A percentile compares a stretch with the other conserved stretches of the same genome.
phyloP scores from a whole-genome alignment of 352 stramenopile species.

The Globisporangium carolinianum region DNA sequence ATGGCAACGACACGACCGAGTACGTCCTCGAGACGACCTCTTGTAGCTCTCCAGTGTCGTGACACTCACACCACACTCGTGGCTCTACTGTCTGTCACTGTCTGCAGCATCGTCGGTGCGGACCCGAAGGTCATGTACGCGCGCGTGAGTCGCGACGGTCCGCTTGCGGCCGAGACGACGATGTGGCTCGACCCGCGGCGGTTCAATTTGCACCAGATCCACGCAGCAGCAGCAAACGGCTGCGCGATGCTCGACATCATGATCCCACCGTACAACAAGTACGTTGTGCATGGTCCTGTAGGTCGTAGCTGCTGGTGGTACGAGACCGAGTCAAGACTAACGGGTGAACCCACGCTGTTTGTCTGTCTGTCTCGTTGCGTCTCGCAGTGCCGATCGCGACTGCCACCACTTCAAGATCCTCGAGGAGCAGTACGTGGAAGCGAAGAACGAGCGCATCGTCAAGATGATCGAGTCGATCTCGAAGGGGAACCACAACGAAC shows the following conservation, averaged over 20 bases:
- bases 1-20: conserved; percentile 8
- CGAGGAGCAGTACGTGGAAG: conserved; percentile 37
- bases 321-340: too few relatives aligned
- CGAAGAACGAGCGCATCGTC: conserved; percentile 45
- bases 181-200: conserved; percentile 78
- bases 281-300: conserved; percentile 7
- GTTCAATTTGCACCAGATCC: conserved; percentile 80
- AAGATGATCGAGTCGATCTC: conserved; percentile 71
- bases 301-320: too few relatives aligned
- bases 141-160: conserved; percentile 46
- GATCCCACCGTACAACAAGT: conserved; percentile 86
- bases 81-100: background rate
- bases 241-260: conserved; percentile 80
- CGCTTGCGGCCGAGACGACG: conserved; percentile 50
- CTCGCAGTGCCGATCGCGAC: conserved; percentile 55
- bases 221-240: conserved; percentile 59
- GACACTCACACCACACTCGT: background rate
- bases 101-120: conserved; percentile 26
- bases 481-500: conserved; percentile 60
- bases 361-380: background rate
- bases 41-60: background rate
- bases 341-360: too few relatives aligned
- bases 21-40: background rate
- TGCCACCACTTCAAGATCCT: conserved; percentile 76
- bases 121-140: conserved; percentile 51